Base-by-base conservation (phyloP, 2,329 filamentous ascomycete genomes). In the Dothideomycetes sp. region DNA sequence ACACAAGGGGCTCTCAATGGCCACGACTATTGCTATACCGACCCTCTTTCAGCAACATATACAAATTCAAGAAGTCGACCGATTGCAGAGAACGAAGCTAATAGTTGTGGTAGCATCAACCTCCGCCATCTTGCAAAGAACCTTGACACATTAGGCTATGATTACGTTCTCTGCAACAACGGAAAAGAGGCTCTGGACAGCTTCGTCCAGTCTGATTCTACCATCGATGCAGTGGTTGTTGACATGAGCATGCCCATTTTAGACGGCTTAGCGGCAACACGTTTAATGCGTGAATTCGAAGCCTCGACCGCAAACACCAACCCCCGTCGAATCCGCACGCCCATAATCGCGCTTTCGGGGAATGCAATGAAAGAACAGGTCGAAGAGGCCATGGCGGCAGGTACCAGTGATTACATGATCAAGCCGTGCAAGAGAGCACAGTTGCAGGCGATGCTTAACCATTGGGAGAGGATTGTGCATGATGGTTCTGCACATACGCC, bases 321-420 rank as follows among this genome's bases (percentile, higher is more conserved):
- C 8, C n/a, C 29, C 10, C 23, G 13, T 16, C 33, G 25, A 11
- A 28, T 12, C 16, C 30, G 25, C 4, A 42, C 28, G 9, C 43
- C 43, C 2, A 45, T 45, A n/a, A 37, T 45, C 25, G 43, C 43
- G 18, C 38, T 45, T 2, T 45, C 43, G 4, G 43, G 43, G 8
- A 45, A 45, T 18, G 43, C 43, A 10, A 29, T 45, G 37, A 45
- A 35, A 23, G 43, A 45, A 16, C 43, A 45, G 16, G 32, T 45
- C 16, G 13, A 33, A 19, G 37, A 41, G 11, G 43, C 38, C 28
- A 41, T 45, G 36, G 25, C 27, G 4, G 43, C 38, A 12, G 43
- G 43, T 4, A 42, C 30, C 10, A 41, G 37, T 18, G 43, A 45
- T 15, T 45, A 45, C 28, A 27, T 45, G 25, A 24, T 45, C 36